Evolutionary conservation across 139 green algal genomes (phyloP), one percentile per base, ranked within the genome.

Genomic region (Closterium sp.): DNA sequence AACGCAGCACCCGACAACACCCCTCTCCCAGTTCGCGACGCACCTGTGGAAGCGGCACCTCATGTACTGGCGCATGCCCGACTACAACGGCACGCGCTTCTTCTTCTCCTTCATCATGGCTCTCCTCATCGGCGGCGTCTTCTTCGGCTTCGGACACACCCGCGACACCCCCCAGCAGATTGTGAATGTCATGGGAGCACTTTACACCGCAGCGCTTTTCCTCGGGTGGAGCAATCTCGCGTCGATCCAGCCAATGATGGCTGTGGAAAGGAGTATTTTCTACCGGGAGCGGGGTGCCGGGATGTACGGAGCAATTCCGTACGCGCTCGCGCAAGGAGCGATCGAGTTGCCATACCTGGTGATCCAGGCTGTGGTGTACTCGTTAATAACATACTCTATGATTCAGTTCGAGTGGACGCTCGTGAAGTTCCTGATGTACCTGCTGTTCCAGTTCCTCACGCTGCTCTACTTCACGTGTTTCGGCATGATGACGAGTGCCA

Each of bases 321-420:
- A 92, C 87, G 89, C 89, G 29, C 31, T 42, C 50, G 92, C 93
- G n/a, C 92, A 95, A 89, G 92, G 86, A 21, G 86, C 93, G 19
- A 89, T 96, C 9, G 95, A 96, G 93, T 30, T 95, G 17, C 92
- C 92, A 0, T 96, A 96, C 79, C 34, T 95, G 24, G 21, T 95
- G 4, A 22, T 93, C 0, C 95, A 96, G 88, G 42, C 94, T 1
- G n/a, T 95, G 9, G n/a, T 96, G 86, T 96, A 96, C 90, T 87
- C 84, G 22, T 29, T 34, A 29, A 95, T 95, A 70, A 93, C 91
- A 5, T 96, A 96, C 91, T 91, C 93, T 31, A 94, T 96, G 91
- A 91, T 96, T 19, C 28, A 86, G 28, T 96, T 96, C 86, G 86
- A 95, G 10, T 91, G 86, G 19, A 93, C 34, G 27, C 17, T 9